A percentile compares a stretch with the other conserved stretches of the same genome.
These are phyloP conservation scores for Volvox carteri DNA, from an alignment of 163 green algal species.

Conservation along the genomic window DNA sequence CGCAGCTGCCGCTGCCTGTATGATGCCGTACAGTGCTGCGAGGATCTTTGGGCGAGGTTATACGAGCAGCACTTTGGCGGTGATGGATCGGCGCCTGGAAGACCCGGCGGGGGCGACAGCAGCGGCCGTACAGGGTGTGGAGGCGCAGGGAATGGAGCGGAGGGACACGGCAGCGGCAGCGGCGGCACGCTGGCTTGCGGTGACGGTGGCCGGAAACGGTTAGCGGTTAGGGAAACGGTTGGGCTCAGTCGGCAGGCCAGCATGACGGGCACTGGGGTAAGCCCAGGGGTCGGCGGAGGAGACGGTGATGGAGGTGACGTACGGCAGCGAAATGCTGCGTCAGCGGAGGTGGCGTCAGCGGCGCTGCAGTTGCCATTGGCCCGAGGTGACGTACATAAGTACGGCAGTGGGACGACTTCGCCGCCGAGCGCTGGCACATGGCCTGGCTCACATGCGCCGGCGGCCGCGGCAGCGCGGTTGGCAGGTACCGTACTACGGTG, in stretches of 20 bases:
- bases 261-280: neutral
- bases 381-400: too few relatives aligned
- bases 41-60: conserved; percentile 21
- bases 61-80: conserved; percentile 26
- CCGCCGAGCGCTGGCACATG: too few relatives aligned
- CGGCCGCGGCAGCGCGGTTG: too few relatives aligned
- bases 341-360: too few relatives aligned
- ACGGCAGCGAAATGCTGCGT: neutral
- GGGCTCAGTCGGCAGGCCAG: conserved; percentile 20
- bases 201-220: neutral
- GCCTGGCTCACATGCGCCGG: too few relatives aligned
- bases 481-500: too few relatives aligned
- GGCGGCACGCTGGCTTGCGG: neutral
- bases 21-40: conserved; percentile 14
- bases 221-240: neutral
- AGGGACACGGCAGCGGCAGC: neutral
- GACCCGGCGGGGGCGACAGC: too few relatives aligned
- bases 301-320: neutral
- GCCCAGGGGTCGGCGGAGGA: neutral
- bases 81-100: neutral
- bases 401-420: too few relatives aligned
- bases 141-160: neutral
- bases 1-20: conserved; percentile 18
- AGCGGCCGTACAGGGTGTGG: neutral
- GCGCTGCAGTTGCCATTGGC: too few relatives aligned